Percentiles rank a stretch among this genome's conserved stretches.
Evolutionary conservation across 768 basidiomycete genomes (phyloP).

Genomic region (Amanita rubescens): DNA sequence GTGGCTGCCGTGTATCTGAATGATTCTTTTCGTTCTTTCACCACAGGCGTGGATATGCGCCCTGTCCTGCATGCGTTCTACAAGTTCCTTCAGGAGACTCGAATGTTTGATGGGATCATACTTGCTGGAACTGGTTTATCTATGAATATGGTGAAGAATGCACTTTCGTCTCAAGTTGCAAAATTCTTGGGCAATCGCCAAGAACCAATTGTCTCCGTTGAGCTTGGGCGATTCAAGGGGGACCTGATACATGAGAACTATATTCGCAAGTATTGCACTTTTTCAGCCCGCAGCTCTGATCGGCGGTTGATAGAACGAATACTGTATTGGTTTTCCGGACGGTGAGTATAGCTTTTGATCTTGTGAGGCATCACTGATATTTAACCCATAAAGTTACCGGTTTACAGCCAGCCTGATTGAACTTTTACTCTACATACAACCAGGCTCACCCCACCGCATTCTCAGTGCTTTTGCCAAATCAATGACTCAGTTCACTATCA

Average conservation of each 20-base stretch:
- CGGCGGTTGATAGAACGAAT: constrained; percentile 14
- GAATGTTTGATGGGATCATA: constrained; percentile 8
- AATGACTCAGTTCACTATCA: constrained; percentile 14
- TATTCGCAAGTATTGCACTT: constrained; percentile 4
- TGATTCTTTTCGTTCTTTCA: constrained; percentile 9
- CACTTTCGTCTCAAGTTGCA: constrained; percentile 4
- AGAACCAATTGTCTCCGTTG: constrained; percentile 7
- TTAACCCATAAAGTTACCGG: constrained; percentile 10
- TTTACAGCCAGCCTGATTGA: constrained; percentile 14
- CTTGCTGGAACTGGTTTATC: constrained; percentile 11
- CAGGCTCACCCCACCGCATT: constrained; percentile 12
- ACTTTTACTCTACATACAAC: constrained; percentile 10
- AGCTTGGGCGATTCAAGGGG: constrained; percentile 7
- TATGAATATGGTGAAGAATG: constrained; percentile 8
- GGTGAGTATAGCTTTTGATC: neutral
- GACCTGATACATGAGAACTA: constrained; percentile 3
- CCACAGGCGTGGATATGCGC: constrained; percentile 6
- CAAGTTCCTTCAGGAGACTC: constrained; percentile 3
- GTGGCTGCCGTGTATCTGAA: constrained; percentile 8
- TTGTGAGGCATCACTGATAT: neutral
- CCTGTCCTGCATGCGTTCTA: constrained; percentile 9
- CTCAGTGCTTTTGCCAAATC: constrained; percentile 10
- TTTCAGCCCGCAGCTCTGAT: constrained; percentile 5
- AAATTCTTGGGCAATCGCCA: neutral
- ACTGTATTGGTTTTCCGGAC: constrained; percentile 11